phyloP scores from a whole-genome alignment of 768 basidiomycete genomes.

The Asterophora lycoperdoides region DNA sequence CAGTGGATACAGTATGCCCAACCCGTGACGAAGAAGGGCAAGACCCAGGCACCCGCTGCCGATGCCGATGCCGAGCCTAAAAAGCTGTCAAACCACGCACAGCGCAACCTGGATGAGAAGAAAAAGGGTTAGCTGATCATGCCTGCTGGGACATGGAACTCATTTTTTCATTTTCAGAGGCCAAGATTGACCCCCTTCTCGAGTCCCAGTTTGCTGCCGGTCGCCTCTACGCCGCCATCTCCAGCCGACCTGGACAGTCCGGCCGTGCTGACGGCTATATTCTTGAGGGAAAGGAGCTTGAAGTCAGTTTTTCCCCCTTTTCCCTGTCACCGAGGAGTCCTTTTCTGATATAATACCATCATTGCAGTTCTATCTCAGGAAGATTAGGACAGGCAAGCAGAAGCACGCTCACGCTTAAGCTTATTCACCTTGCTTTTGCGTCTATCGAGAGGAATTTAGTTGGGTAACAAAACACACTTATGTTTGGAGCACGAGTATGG shows the following conservation, averaged over 20 bases:
- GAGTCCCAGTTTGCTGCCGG: slow-evolving; percentile 91
- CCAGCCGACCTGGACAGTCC: slow-evolving; percentile 94
- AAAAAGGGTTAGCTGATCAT: slow-evolving; percentile 67
- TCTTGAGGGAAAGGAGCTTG: slow-evolving; percentile 97
- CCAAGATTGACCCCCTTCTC: slow-evolving; percentile 87
- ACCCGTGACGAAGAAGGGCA: slow-evolving; percentile 90
- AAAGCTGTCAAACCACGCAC: slow-evolving; percentile 88
- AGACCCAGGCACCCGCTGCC: slow-evolving; percentile 44
- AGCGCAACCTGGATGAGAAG: slow-evolving; percentile 81
- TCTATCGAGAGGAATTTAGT: neutral
- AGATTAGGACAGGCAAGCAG: slow-evolving; percentile 90
- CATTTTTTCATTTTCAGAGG: slow-evolving; percentile 42
- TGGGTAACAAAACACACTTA: slow-evolving; percentile 13
- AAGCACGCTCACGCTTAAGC: slow-evolving; percentile 72
- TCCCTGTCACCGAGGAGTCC: slow-evolving; percentile 1
- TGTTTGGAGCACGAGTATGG: slow-evolving; percentile 12
- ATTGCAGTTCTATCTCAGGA: slow-evolving; percentile 86
- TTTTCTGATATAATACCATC: slow-evolving; percentile 18
- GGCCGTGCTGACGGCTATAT: slow-evolving; percentile 97
- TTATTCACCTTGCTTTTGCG: neutral
- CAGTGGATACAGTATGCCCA: slow-evolving; percentile 71
- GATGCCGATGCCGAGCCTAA: slow-evolving; percentile 52
- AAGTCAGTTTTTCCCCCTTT: slow-evolving; percentile 48
- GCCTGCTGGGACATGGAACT: neutral
- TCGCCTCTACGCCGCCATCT: slow-evolving; percentile 90